Percentiles rank a stretch among this genome's conserved stretches.
phyloP scores from a whole-genome alignment of 768 basidiomycete species.

The Leccinum variicolor region DNA sequence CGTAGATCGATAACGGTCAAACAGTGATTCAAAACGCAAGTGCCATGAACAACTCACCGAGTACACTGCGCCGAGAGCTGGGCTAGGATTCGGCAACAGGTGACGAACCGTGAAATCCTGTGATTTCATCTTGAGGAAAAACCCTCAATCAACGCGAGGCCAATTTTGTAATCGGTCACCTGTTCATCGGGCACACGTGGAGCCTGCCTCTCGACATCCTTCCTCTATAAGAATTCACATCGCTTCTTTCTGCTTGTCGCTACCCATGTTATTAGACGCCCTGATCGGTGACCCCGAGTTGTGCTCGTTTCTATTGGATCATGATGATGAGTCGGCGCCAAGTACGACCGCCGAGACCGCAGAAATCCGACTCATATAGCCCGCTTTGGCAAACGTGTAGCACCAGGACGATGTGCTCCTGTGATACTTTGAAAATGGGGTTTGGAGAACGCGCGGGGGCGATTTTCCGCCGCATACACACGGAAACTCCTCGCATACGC shows the following conservation, averaged over 20 bases:
- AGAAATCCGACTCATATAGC: slow-evolving; percentile 53
- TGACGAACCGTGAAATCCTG: background rate
- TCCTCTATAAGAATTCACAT: slow-evolving; percentile 6
- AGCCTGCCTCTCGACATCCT: background rate
- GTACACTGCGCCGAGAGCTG: background rate
- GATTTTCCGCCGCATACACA: slow-evolving; percentile 29
- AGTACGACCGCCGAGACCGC: background rate
- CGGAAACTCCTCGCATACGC: slow-evolving; percentile 34
- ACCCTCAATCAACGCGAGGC: background rate
- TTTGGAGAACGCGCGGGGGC: slow-evolving; percentile 52
- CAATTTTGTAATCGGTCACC: background rate
- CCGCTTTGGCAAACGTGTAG: slow-evolving; percentile 42
- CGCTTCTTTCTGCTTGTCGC: slow-evolving; percentile 14
- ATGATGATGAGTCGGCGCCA: slow-evolving; percentile 22
- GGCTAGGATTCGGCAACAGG: background rate
- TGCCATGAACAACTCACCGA: background rate
- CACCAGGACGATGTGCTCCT: slow-evolving; percentile 22
- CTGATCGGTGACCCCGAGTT: slow-evolving; percentile 20
- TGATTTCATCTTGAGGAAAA: background rate
- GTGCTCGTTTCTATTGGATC: slow-evolving; percentile 49
- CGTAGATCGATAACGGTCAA: background rate
- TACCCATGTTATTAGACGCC: background rate
- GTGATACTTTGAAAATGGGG: slow-evolving; percentile 34
- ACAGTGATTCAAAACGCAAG: background rate
- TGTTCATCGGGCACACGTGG: background rate